phyloP scores from a whole-genome alignment of 73 alveolate genomes.

The Symbiodinium natans region DNA sequence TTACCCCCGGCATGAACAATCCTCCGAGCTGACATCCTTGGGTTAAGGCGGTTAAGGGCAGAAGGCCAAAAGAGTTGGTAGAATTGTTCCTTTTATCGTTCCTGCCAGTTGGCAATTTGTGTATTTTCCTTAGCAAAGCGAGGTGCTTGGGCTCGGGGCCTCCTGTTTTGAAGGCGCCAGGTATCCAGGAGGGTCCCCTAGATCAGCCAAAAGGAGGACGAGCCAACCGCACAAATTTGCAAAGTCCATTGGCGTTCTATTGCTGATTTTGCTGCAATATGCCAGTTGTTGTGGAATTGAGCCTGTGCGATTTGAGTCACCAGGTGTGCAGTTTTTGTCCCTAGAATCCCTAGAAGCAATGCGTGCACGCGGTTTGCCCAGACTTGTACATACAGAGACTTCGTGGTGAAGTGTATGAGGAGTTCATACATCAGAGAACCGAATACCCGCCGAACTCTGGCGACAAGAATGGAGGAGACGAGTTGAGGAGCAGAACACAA shows the following conservation, averaged over 20 bases:
- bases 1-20: no score
- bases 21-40: no score
- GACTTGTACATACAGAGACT: constrained; percentile 22
- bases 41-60: not conserved
- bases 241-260: no score
- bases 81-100: not conserved
- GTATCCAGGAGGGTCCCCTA: not conserved
- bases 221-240: not conserved
- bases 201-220: not conserved
- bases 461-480: no score
- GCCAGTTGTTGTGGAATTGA: constrained; percentile 2
- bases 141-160: constrained; percentile 1
- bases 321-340: constrained; percentile 13
- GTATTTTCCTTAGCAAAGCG: not conserved
- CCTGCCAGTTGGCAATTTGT: constrained; percentile 2
- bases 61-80: not conserved
- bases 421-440: constrained; percentile 1
- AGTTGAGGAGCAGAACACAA: no score
- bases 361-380: constrained; percentile 14
- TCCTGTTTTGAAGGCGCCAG: constrained; percentile 27
- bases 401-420: constrained; percentile 11
- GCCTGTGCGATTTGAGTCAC: constrained; percentile 18
- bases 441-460: not conserved
- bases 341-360: not conserved
- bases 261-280: not conserved